phyloP scores from a whole-genome alignment of 441 rosid species.

The Syzygium syzygioides region DNA sequence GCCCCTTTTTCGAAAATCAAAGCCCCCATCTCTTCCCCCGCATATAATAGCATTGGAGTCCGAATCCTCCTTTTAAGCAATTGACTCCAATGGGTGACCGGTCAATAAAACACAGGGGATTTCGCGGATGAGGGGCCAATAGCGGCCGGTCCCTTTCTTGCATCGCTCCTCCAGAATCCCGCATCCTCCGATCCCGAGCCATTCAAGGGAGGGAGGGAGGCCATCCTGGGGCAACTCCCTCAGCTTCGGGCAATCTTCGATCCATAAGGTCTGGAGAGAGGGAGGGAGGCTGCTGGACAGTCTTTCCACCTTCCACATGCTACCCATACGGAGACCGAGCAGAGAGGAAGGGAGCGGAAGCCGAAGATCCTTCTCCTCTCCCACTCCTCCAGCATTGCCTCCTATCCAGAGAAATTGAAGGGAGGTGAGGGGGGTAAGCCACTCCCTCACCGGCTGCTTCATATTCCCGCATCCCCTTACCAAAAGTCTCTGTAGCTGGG shows the following conservation, averaged over 20 bases:
- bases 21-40: neutral
- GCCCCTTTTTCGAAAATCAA: too few species aligned
- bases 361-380: neutral
- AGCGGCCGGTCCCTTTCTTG: neutral
- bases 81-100: rapidly evolving
- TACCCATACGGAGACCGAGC: rapidly evolving
- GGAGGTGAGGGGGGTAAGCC: too few species aligned
- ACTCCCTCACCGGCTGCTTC: too few species aligned
- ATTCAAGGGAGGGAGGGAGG: neutral
- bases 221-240: neutral
- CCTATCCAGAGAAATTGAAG: rapidly evolving
- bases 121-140: neutral
- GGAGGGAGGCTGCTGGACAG: neutral
- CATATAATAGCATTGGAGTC: too few species aligned
- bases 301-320: neutral
- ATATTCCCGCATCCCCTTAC: too few species aligned
- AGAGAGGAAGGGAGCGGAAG: neutral
- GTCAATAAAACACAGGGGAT: rapidly evolving
- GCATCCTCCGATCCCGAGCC: rapidly evolving
- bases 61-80: neutral
- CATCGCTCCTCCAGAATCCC: neutral
- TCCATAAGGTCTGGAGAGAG: rapidly evolving
- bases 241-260: rapidly evolving
- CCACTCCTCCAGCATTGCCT: neutral
- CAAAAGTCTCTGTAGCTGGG: too few species aligned